phyloP scores from a whole-genome alignment of 768 basidiomycete species.

The Kwoniella bestiolae region DNA sequence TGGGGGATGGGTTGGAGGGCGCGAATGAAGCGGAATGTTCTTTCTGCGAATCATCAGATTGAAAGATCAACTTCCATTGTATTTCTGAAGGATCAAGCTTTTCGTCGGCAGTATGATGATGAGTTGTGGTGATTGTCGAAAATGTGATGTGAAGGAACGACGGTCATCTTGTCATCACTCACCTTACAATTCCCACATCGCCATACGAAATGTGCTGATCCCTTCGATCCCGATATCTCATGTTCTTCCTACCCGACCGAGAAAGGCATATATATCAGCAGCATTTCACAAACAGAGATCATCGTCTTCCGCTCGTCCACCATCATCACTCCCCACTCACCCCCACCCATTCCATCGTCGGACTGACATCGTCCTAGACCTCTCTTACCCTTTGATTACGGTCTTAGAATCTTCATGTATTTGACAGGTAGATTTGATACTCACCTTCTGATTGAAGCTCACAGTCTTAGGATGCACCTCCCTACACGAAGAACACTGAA shows the following conservation, averaged over 20 bases:
- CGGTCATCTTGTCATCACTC: slow-evolving; percentile 5
- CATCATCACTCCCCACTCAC: neutral
- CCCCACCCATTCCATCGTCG: neutral
- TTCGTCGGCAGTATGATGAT: neutral
- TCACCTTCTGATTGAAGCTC: slow-evolving; percentile 48
- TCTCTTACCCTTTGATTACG: neutral
- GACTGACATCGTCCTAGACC: too few species aligned
- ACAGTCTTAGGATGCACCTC: slow-evolving; percentile 53
- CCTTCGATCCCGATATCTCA: slow-evolving; percentile 55
- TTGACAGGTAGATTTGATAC: too few species aligned
- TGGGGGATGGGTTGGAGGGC: slow-evolving; percentile 38
- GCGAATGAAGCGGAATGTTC: slow-evolving; percentile 55
- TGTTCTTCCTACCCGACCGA: slow-evolving; percentile 45
- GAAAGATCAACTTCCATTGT: neutral
- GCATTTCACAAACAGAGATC: neutral
- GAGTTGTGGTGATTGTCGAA: neutral
- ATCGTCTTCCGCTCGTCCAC: too few species aligned
- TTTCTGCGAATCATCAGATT: slow-evolving; percentile 40
- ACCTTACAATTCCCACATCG: slow-evolving; percentile 56
- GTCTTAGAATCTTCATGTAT: slow-evolving; percentile 11
- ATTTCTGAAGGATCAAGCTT: neutral
- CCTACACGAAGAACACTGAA: slow-evolving; percentile 46
- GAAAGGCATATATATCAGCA: neutral
- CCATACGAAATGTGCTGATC: slow-evolving; percentile 55
- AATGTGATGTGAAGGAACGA: neutral